phyloP scores from a whole-genome alignment of 202 grass and related monocot species.

The Elaeis oleifera region DNA sequence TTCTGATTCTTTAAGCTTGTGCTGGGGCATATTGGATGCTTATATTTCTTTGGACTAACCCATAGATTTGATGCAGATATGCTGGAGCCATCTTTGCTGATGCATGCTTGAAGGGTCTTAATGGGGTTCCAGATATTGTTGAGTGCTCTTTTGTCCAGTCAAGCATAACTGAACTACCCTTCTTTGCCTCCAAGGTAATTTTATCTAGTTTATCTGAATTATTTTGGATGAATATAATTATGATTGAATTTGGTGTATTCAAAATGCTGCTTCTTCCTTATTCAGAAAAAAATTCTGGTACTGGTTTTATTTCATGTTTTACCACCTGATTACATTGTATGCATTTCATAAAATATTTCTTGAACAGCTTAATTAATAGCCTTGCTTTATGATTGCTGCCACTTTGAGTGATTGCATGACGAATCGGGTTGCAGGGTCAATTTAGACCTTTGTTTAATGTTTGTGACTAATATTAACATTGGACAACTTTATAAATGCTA shows the following conservation, averaged over 20 bases:
- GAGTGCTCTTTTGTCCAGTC: conserved; percentile 95
- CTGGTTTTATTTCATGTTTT: too few relatives aligned
- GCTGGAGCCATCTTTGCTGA: conserved; percentile 93
- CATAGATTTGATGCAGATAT: conserved; percentile 38
- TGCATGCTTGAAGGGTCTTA: conserved; percentile 93
- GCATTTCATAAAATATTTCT: too few relatives aligned
- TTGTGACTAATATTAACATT: too few relatives aligned
- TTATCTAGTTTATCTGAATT: background rate
- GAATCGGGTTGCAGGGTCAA: too few relatives aligned
- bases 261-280: background rate
- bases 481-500: too few relatives aligned
- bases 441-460: too few relatives aligned
- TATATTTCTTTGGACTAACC: background rate
- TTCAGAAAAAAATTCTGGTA: too few relatives aligned
- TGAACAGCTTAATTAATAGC: too few relatives aligned
- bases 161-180: conserved; percentile 71
- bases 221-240: conserved; percentile 3
- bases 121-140: conserved; percentile 67
- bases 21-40: background rate
- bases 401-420: too few relatives aligned
- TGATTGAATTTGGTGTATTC: background rate
- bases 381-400: too few relatives aligned
- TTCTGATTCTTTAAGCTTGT: background rate
- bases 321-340: too few relatives aligned
- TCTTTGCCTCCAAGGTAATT: conserved; percentile 93